Evolutionary conservation across 2,329 filamentous ascomycete genomes (phyloP), one percentile per base, ranked within the genome.

Genomic region (Talaromyces pinophilus): DNA sequence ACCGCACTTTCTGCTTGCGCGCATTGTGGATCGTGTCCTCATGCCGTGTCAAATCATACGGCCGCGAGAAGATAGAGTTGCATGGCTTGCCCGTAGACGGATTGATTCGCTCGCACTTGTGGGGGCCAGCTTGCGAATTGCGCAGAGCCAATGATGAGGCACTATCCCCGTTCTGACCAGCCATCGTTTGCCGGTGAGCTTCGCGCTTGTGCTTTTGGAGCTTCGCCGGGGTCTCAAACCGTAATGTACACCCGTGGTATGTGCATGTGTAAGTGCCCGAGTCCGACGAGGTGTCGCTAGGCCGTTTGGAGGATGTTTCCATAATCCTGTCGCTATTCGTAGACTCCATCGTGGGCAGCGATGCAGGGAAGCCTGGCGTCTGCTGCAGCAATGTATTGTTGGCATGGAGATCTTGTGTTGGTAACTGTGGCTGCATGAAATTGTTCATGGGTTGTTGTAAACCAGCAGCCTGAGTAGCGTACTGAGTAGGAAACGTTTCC

Each of bases 11-110:
- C 78, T 93, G 89, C 84, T 97, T 97, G 73, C 92, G 88, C 0
- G 89, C 90, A 72, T 97, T 97, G 85, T 98, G 95, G 70, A 98
- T 98, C 0, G 95, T 98, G 71, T 97, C 94, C 78, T 99, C 95
- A 76, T 99, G 95, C 25, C 95, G 86, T 0, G 95, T 99, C 62
- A 99, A 85, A 78, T 99, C 95, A 83, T 99, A 99, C 1, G 95
- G 95, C 22, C 95, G 85, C 0, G 94, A 97, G 79, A 99, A 98
- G 63, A 97, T 85, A 0, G 93, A 96, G 76, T 92, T 94, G 85
- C 95, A 98, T 0, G 93, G 90, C 81, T 97, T 97, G 69, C 92
- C 92, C 0, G 95, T 98, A 70, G 92, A 94, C 1, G 94, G 94
- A 79, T 98, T 98, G 80, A 94, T 92, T 71, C 93, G 88, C 74